Conservation (phyloP, 2,329 filamentous ascomycete genomes). For the Lasiodiplodia sp. region DNA sequence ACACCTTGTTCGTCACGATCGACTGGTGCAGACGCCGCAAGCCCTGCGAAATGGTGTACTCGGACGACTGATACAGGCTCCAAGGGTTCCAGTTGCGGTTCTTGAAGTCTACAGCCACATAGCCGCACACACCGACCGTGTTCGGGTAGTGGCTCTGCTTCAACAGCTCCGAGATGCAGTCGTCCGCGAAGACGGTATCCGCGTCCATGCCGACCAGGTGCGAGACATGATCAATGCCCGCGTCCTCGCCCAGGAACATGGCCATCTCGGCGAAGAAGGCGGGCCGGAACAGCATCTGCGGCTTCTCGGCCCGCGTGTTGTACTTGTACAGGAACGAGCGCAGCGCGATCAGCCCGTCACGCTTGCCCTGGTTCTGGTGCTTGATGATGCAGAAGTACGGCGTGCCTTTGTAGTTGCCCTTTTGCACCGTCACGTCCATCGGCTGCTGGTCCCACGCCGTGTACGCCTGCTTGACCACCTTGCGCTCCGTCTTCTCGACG, state of each 20-base stretch:
- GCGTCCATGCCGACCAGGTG: slow-evolving; percentile 39
- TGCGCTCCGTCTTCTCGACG: slow-evolving; percentile 47
- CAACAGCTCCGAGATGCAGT: slow-evolving; percentile 56
- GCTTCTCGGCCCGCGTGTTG: slow-evolving; percentile 50
- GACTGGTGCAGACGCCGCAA: slow-evolving; percentile 60
- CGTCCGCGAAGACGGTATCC: slow-evolving; percentile 56
- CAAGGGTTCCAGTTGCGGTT: slow-evolving; percentile 51
- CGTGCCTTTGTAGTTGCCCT: slow-evolving; percentile 55
- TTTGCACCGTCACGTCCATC: slow-evolving; percentile 43
- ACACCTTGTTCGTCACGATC: slow-evolving; percentile 58
- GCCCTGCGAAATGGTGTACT: slow-evolving; percentile 45
- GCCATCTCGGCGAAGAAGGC: slow-evolving; percentile 33
- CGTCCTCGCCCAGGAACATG: slow-evolving; percentile 30
- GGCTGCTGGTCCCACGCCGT: slow-evolving; percentile 54
- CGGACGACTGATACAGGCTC: slow-evolving; percentile 55
- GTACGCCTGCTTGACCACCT: slow-evolving; percentile 40
- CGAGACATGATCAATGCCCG: slow-evolving; percentile 25
- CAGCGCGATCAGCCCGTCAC: slow-evolving; percentile 59
- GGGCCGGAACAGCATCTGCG: slow-evolving; percentile 30
- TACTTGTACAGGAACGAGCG: slow-evolving; percentile 60
- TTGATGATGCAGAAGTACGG: slow-evolving; percentile 60
- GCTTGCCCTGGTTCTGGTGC: slow-evolving; percentile 59
- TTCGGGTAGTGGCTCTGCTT: slow-evolving; percentile 48
- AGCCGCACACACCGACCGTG: slow-evolving; percentile 58
- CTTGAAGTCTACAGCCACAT: slow-evolving; percentile 58